A percentile compares a stretch with the other conserved stretches of the same genome.
Conservation (phyloP, 2,329 filamentous ascomycete species). For the Cercospora zeae-maydis region DNA sequence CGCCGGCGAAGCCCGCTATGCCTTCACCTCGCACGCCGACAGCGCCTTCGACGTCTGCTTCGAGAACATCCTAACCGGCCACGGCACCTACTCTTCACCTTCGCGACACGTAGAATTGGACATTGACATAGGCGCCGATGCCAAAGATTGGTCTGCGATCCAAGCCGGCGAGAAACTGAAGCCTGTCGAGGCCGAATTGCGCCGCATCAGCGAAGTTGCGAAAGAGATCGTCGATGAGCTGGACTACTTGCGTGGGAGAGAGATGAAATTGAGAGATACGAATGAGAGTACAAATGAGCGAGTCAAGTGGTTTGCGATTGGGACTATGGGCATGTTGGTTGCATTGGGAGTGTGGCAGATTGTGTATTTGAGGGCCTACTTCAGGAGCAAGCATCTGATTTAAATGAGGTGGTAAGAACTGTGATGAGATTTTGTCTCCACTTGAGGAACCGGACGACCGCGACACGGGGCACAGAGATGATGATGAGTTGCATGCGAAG, state of each 20-base stretch:
- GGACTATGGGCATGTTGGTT: slow-evolving; percentile 86
- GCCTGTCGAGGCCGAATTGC: slow-evolving; percentile 90
- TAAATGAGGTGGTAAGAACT: slow-evolving; percentile 26
- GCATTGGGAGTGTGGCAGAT: slow-evolving; percentile 95
- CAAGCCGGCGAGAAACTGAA: slow-evolving; percentile 96
- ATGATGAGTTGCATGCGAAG: not conserved
- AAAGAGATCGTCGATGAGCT: slow-evolving; percentile 87
- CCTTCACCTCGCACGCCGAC: slow-evolving; percentile 89
- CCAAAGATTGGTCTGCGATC: slow-evolving; percentile 96
- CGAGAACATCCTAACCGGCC: slow-evolving; percentile 69
- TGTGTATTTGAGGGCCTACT: slow-evolving; percentile 95
- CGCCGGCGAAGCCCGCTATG: slow-evolving; percentile 84
- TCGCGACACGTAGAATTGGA: slow-evolving; percentile 80
- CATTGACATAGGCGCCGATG: slow-evolving; percentile 93
- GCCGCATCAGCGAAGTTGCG: slow-evolving; percentile 86
- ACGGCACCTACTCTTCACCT: slow-evolving; percentile 45
- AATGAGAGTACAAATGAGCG: slow-evolving; percentile 99
- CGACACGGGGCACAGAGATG: not conserved
- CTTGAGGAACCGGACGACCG: not conserved
- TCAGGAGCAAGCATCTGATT: slow-evolving; percentile 65
- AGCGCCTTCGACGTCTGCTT: slow-evolving; percentile 96
- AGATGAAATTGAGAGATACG: slow-evolving; percentile 95
- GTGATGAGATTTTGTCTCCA: not conserved
- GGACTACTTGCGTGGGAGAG: slow-evolving; percentile 85
- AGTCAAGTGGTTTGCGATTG: slow-evolving; percentile 97